phyloP scores from a whole-genome alignment of 164 flowering plant species.

The Aristolochia fimbriata region DNA sequence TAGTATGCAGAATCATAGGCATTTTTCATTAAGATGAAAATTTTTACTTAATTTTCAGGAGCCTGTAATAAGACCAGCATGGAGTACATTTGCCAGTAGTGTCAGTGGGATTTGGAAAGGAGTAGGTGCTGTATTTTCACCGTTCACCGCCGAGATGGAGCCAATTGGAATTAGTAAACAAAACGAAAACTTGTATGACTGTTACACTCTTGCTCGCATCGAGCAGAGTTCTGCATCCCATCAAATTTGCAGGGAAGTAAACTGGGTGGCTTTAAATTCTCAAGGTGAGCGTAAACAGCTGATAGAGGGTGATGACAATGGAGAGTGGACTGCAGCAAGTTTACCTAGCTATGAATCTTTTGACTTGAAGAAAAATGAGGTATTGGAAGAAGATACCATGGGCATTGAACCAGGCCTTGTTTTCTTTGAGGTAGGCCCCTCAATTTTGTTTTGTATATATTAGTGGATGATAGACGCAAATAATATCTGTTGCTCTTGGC shows the following conservation, averaged over 20 bases:
- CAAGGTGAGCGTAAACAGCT: constrained; percentile 49
- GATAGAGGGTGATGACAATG: constrained; percentile 14
- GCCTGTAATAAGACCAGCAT: constrained; percentile 77
- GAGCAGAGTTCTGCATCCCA: constrained; percentile 37
- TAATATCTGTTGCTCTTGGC: no score
- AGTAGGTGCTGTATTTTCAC: constrained; percentile 93
- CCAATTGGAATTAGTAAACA: constrained; percentile 69
- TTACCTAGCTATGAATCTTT: constrained; percentile 66
- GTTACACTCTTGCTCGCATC: constrained; percentile 62
- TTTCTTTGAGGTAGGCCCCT: constrained; percentile 73
- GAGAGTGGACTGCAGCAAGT: constrained; percentile 6
- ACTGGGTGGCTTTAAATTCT: constrained; percentile 86
- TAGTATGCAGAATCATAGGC: background rate
- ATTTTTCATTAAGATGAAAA: background rate
- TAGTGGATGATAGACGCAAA: no score
- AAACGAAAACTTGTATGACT: constrained; percentile 65
- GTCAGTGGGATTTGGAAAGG: constrained; percentile 99
- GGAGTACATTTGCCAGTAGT: constrained; percentile 88
- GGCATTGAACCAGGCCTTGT: constrained; percentile 86
- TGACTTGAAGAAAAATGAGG: constrained; percentile 55
- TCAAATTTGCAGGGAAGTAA: constrained; percentile 54
- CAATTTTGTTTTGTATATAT: background rate
- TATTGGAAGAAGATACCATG: constrained; percentile 93
- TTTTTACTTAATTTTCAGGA: constrained; percentile 38
- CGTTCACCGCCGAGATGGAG: constrained; percentile 91